phyloP scores from a whole-genome alignment of 1,284 basidiomycete genomes.

The Apiotrichum domesticum region DNA sequence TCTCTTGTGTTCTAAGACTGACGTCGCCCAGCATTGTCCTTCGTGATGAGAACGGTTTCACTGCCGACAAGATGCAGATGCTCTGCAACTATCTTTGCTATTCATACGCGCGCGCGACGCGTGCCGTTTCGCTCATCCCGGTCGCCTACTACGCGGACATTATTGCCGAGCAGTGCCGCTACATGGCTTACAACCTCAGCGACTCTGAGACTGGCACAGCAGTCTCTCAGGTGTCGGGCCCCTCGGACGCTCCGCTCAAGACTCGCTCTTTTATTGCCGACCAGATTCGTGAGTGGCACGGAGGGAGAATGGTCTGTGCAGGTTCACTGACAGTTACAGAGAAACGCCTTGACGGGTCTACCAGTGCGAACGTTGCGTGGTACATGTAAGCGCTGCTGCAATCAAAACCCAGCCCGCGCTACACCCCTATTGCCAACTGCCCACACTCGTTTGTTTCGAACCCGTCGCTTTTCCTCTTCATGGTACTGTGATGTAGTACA shows the following conservation, averaged over 20 bases:
- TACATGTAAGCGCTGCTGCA: background rate
- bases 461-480: too few species aligned
- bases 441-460: too few species aligned
- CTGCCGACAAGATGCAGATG: conserved; percentile 38
- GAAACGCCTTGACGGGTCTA: background rate
- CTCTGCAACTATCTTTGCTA: conserved; percentile 45
- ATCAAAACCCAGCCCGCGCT: too few species aligned
- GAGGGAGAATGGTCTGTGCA: too few species aligned
- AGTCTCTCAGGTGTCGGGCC: background rate
- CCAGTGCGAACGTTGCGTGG: conserved; percentile 1
- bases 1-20: background rate
- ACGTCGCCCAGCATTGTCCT: conserved; percentile 25
- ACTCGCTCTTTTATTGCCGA: conserved; percentile 3
- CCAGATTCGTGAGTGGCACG: conserved; percentile 5
- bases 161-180: conserved; percentile 45
- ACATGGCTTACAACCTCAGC: conserved; percentile 41
- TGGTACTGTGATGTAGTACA: too few species aligned
- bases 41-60: conserved; percentile 35
- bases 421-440: too few species aligned
- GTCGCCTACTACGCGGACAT: conserved; percentile 38
- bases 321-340: background rate
- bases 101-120: conserved; percentile 46
- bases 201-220: conserved; percentile 1
- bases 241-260: background rate
- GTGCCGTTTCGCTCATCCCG: conserved; percentile 44